Percentiles rank a stretch among this genome's conserved stretches.
phyloP scores from a whole-genome alignment of 2,329 filamentous ascomycete genomes.

The Teratosphaeria viscida region DNA sequence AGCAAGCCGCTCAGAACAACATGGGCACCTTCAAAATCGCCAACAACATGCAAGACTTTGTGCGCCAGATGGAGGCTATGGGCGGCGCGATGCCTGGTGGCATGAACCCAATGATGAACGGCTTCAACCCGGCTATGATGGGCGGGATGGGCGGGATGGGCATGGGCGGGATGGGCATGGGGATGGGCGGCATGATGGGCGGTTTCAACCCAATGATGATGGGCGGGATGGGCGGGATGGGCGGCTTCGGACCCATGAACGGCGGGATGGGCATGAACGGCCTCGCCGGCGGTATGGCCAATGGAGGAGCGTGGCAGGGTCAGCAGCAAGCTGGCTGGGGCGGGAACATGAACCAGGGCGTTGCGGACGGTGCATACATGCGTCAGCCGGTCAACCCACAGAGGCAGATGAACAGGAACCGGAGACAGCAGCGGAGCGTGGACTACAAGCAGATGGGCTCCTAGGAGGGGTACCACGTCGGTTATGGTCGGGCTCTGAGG shows the following conservation, averaged over 20 bases:
- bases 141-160: slow-evolving; percentile 18
- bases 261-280: slow-evolving; percentile 25
- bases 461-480: not conserved
- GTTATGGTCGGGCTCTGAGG: not conserved
- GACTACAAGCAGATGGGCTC: slow-evolving; percentile 73
- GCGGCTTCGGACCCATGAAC: slow-evolving; percentile 10
- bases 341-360: slow-evolving; percentile 14
- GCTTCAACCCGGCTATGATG: slow-evolving; percentile 15
- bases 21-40: slow-evolving; percentile 8
- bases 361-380: slow-evolving; percentile 84
- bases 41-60: slow-evolving; percentile 31
- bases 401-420: slow-evolving; percentile 52
- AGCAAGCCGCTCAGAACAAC: not conserved
- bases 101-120: slow-evolving; percentile 16
- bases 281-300: slow-evolving; percentile 9
- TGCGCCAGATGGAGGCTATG: slow-evolving; percentile 36
- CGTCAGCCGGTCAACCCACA: slow-evolving; percentile 92
- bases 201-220: slow-evolving; percentile 19
- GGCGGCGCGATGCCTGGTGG: slow-evolving; percentile 19
- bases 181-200: slow-evolving; percentile 10
- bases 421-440: slow-evolving; percentile 55
- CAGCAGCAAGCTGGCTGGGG: slow-evolving; percentile 12
- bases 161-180: slow-evolving; percentile 8
- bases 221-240: slow-evolving; percentile 10
- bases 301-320: slow-evolving; percentile 7